Evolutionary conservation across 345 rosid species (phyloP), one percentile per base, ranked within the genome.

Genomic region (Pugionium cornutum): DNA sequence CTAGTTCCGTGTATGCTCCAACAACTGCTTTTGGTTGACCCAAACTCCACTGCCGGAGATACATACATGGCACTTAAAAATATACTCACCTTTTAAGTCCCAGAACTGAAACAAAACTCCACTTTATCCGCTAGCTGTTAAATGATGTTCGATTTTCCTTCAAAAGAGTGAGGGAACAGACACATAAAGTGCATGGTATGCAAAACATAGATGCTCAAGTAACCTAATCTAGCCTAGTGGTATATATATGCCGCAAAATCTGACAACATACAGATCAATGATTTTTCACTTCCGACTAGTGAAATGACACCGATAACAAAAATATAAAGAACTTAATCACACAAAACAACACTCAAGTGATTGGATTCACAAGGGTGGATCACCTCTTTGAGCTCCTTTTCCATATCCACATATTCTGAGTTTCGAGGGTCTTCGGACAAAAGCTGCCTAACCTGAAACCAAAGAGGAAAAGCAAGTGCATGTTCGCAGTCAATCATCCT

Each of bases 371-470:
- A 50, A 67, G 32, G 46, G 62, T 73, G 41, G 51, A 70, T 75
- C 71, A 89, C 99, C 99, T 94, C 97, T 56, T 61, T 57, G 28
- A 90, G 95, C 78, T 88, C 97, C 78, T 86, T 90, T 69, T 83
- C 91, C 96, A 90, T 88, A 80, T 90, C 97, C 6, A 48, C 95
- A 80, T 85, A 90, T 75, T 94, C 97, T 1, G 86, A 68, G 72
- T 94, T 94, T 62, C 81, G 74, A 43, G 97, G 92, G 69, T 88
- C 96, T 73, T 83, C 89, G 7, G 59, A 81, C 79, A 94, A 77
- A 72, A 88, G 84, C 76, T 85, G 84, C 66, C 84, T 85, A 58
- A 94, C 97, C 96, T 94, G 81, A 56, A 35, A 64, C 51, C 72
- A 69, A 28, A 48, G 9, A 33, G 6, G 10, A 39, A 7, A 43